These are phyloP conservation scores for Myriosclerotinia scirpicola DNA, from an alignment of 2,329 filamentous ascomycete species.

Conservation along the genomic window DNA sequence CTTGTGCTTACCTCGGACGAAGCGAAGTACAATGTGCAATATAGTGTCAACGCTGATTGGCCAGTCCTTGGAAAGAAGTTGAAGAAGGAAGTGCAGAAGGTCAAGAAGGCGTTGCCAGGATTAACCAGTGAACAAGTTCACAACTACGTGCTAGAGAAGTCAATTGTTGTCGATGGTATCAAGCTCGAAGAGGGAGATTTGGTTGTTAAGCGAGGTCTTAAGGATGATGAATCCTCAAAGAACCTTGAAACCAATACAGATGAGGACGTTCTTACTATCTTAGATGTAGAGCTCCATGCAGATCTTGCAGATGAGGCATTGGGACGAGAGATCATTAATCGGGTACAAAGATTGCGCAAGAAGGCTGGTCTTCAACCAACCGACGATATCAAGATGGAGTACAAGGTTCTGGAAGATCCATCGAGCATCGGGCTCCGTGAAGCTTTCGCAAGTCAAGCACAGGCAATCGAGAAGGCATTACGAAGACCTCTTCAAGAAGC, in stretches of 20 bases:
- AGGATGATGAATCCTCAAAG: slow-evolving; percentile 67
- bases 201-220: slow-evolving; percentile 75
- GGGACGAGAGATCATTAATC: slow-evolving; percentile 87
- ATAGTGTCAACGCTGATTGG: slow-evolving; percentile 89
- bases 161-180: slow-evolving; percentile 83
- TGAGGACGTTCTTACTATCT: slow-evolving; percentile 83
- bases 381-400: slow-evolving; percentile 95
- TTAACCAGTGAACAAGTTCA: slow-evolving; percentile 81
- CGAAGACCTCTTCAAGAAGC: slow-evolving; percentile 56
- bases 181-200: slow-evolving; percentile 79
- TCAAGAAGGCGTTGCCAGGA: slow-evolving; percentile 83
- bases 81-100: slow-evolving; percentile 88
- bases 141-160: slow-evolving; percentile 69
- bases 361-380: slow-evolving; percentile 88
- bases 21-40: slow-evolving; percentile 86
- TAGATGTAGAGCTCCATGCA: slow-evolving; percentile 80
- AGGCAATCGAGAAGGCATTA: slow-evolving; percentile 73
- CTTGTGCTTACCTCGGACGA: slow-evolving; percentile 84
- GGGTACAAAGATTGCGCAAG: slow-evolving; percentile 90
- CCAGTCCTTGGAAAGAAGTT: slow-evolving; percentile 94
- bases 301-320: slow-evolving; percentile 87
- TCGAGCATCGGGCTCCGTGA: slow-evolving; percentile 70
- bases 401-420: slow-evolving; percentile 75
- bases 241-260: slow-evolving; percentile 85
- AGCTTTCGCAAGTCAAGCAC: slow-evolving; percentile 67